These are phyloP conservation scores for Botrytis tulipae DNA, from an alignment of 2,329 filamentous ascomycete genomes.

Conservation along the genomic window DNA sequence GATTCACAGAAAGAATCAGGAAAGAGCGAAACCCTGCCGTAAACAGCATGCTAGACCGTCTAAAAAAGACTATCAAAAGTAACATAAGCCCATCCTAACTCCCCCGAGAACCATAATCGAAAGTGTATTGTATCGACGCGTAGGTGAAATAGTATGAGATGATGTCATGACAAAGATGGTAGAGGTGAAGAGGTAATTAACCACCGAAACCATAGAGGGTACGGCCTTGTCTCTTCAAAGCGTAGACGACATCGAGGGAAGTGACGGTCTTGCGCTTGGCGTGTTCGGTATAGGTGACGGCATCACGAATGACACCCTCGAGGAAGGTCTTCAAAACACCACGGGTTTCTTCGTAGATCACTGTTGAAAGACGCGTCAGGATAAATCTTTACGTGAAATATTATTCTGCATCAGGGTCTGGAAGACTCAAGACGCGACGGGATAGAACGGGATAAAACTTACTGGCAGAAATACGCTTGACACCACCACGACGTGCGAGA, in stretches of 20 bases:
- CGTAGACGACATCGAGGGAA: conserved; percentile 64
- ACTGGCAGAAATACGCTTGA: conserved; percentile 99
- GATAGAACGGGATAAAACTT: conserved; percentile 49
- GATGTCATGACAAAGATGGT: conserved; percentile 26
- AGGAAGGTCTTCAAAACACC: conserved; percentile 83
- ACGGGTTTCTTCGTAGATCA: conserved; percentile 83
- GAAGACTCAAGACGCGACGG: conserved; percentile 61
- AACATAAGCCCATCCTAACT: conserved; percentile 31
- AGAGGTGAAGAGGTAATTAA: conserved; percentile 40
- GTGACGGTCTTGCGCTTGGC: conserved; percentile 75
- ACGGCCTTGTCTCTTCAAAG: conserved; percentile 63
- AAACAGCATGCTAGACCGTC: conserved; percentile 42
- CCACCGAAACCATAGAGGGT: conserved; percentile 69
- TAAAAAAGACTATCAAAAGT: conserved; percentile 40
- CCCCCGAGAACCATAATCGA: conserved; percentile 30
- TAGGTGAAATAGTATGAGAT: conserved; percentile 56
- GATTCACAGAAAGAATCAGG: conserved; percentile 23
- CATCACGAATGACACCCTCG: conserved; percentile 71
- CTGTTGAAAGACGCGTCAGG: conserved; percentile 38
- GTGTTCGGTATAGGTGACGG: conserved; percentile 54
- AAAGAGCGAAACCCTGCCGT: conserved; percentile 39
- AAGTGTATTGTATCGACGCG: conserved; percentile 23
- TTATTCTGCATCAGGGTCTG: conserved; percentile 29
- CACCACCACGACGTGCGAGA: conserved; percentile 98
- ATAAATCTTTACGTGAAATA: conserved; percentile 57